Evolutionary conservation across 306 rosid genomes (phyloP), one percentile per base, ranked within the genome.

Genomic region (Senna siamea): DNA sequence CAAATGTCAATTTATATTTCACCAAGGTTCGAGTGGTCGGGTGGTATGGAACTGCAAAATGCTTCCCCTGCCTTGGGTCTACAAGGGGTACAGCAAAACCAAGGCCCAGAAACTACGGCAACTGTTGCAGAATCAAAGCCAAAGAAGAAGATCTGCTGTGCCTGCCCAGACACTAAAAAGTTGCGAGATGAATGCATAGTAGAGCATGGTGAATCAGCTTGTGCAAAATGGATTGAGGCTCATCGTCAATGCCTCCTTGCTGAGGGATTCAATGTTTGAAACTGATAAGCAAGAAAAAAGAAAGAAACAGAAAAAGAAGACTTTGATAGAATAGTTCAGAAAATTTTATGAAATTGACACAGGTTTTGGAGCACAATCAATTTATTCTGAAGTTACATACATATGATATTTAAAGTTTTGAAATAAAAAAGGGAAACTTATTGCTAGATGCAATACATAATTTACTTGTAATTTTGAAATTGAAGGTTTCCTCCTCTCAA

Each of bases 221-320:
- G 97, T 70, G 30, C 84, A 4, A 91, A 91, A 74, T 94, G 96
- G 97, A 91, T 94, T 2, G 93, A 94, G 76, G 98, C 98, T 76
- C 96, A 89, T 75, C 83, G 80, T 20, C 58, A 11, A 62, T 91
- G 98, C 82, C 97, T 94, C 17, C 97, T 97, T 2, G 81, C 94
- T 0, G 96, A 91, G 76, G 97, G 98, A 52, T 89, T 91, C 81
- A 91, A 84, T 69, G 84, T 94, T 72, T 94, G 86, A 89, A 72
- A 32, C 60, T 22, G 67, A 47, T 13, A 6, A 62, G 67, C 48
- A 37, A 37, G 67, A 17, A 69, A 37, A 28, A 63, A n/a, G n/a
- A 60, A 61, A 18, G 68, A 38, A 72, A 35, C 35, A 43, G 22
- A 10, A 52, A 38, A 38, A 35, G 32, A 50, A 46, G 50, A 56